Base-by-base conservation (phyloP, 352 stramenopile genomes). In the Pythium aphanidermatum region DNA sequence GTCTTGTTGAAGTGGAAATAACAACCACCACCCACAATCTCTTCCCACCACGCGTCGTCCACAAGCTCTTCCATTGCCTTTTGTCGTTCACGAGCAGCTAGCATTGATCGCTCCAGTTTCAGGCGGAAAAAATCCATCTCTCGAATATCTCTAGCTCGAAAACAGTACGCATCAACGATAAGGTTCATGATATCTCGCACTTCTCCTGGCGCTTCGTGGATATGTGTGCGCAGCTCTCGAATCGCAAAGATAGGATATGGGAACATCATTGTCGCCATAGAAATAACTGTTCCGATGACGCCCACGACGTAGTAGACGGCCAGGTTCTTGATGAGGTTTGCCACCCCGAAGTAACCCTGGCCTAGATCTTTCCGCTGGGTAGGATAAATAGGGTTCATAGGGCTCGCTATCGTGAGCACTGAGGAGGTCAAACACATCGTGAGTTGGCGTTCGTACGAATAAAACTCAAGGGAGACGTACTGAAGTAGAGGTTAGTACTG, bases 91-190 rank as follows among this genome's bases (percentile, higher is more conserved):
- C 71, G 46, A 0, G 74, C 62, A 4, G 41, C 24, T 2, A 40
- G 35, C 30, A 88, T 51, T 1, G 80, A 52, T 17, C 70, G 69
- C 4, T 77, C 60, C 1, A 88, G 46, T 24, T 74, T 60, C 17
- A 86, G 47, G 5, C 60, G 68, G 41, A 88, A 79, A 28, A 88
- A 84, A 50, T 88, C 71, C 74, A 88, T 83, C 37, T 84, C 55
- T 34, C 79, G 74, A 33, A 85, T 77, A 42, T 86, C 70, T 33
- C 78, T 80, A n/a, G 67, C 69, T 2, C 69, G 66, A 49, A 88
- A 88, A 31, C 78, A 90, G 49, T 90, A 90, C 11, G 78, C 64
- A 50, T 90, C 78, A 17, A 90, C 68, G 44, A 90, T 85, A 30
- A 91, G 60, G 44, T 91, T 88, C 4, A 88, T 55, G 13, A 88